Evolutionary conservation across 129 eudicot species (phyloP), one percentile per base, ranked within the genome.

Genomic region (Chrysanthemum lavandulifolium): DNA sequence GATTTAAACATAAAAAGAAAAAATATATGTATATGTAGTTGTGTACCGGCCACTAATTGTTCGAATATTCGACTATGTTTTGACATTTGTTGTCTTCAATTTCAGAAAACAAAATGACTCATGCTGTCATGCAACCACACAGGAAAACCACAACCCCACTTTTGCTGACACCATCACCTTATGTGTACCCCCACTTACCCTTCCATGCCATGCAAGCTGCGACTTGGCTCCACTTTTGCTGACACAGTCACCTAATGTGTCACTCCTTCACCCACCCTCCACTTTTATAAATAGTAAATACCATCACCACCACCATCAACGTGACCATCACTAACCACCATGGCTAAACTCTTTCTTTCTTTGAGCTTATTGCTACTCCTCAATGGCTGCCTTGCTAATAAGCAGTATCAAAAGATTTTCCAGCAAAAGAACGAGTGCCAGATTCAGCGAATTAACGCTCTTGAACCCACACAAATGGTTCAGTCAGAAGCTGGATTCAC

Each of bases 401-500:
- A 19, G 40, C 18, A 19, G 6, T 31, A 19, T 2, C 68, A 58
- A 25, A 54, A 50, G 11, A 31, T 9, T 40, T 61, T 58, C 16
- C 73, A 67, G 13, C 69, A 73, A 68, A 64, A 81, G 7, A 82
- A 73, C 4, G 75, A 79, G 75, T 91, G 97, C 67, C 79, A 75
- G 52, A 50, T 91, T 65, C 50, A 45, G 10, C 65, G 86, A 65
- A 36, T 91, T 59, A 73, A 76, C 4, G 83, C 91, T n/a, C 82
- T 67, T 5, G 89, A 83, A 27, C 97, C 97, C 21, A 49, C 53
- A 1, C 43, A 69, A 29, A 76, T 80, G 2, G 29, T 87, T 64
- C 64, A 80, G 48, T 72, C 87, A 0, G 91, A 87, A 65, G 97
- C 79, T n/a, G 97, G 97, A 1, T 77, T 51, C n/a, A 76, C 86